Percentiles rank a stretch among this genome's conserved stretches.
Evolutionary conservation across 495 filamentous ascomycete genomes (phyloP).

Genomic region (Thozetella sp.): DNA sequence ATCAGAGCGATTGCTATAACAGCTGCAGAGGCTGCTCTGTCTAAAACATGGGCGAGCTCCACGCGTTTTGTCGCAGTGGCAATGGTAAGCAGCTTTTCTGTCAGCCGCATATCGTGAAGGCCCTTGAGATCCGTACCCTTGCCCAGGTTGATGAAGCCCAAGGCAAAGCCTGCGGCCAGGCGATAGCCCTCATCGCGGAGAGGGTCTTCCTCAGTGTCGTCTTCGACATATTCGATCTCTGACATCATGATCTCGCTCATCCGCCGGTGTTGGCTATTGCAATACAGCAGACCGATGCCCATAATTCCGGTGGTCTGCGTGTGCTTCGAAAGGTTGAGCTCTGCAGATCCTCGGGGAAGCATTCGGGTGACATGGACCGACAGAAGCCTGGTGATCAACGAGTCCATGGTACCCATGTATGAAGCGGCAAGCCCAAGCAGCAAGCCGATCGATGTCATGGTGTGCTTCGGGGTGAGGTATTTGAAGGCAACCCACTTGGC

Average conservation of each 20-base stretch:
- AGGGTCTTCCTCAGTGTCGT: slow-evolving; percentile 70
- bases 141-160: slow-evolving; percentile 93
- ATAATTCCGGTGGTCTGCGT: slow-evolving; percentile 97
- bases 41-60: slow-evolving; percentile 85
- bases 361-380: slow-evolving; percentile 97
- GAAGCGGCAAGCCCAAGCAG: slow-evolving; percentile 91
- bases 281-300: slow-evolving; percentile 95
- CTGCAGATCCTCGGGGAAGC: slow-evolving; percentile 87
- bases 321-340: slow-evolving; percentile 90
- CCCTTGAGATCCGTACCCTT: slow-evolving; percentile 87
- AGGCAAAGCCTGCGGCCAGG: slow-evolving; percentile 88
- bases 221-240: slow-evolving; percentile 85
- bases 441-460: slow-evolving; percentile 97
- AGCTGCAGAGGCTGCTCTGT: slow-evolving; percentile 88
- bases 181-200: slow-evolving; percentile 93
- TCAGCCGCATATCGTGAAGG: slow-evolving; percentile 90
- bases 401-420: slow-evolving; percentile 95
- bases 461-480: slow-evolving; percentile 96
- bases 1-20: slow-evolving; percentile 90
- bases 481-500: slow-evolving; percentile 99
- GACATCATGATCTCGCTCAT: slow-evolving; percentile 99
- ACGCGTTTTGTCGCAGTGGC: slow-evolving; percentile 88
- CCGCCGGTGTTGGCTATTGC: slow-evolving; percentile 90
- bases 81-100: slow-evolving; percentile 81
- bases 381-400: slow-evolving; percentile 86